Evolutionary conservation across 176 grass and related monocot genomes (phyloP).

Genomic region (Rhynchospora tenuis): DNA sequence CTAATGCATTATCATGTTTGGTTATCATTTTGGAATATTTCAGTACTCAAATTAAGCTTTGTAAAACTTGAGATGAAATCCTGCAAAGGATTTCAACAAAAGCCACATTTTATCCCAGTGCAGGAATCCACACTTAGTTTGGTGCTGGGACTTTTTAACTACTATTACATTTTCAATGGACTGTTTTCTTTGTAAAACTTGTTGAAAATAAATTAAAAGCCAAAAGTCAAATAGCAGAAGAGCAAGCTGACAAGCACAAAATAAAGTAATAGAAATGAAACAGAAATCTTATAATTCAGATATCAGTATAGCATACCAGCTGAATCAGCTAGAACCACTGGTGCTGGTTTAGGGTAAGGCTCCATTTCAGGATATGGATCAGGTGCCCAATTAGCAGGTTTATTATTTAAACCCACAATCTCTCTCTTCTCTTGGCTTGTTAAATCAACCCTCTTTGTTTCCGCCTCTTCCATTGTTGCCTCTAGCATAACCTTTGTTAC

Average conservation of each 20-base stretch:
- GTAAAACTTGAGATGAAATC: background rate
- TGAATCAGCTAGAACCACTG: slow-evolving; percentile 45
- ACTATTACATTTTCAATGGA: background rate
- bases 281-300: background rate
- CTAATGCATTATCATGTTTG: background rate
- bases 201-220: background rate
- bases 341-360: slow-evolving; percentile 34
- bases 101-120: background rate
- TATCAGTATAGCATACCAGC: slow-evolving; percentile 34
- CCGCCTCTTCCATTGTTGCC: slow-evolving; percentile 59
- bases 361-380: slow-evolving; percentile 49
- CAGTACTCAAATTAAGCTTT: background rate
- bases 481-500: slow-evolving; percentile 75
- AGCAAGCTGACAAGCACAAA: slow-evolving; percentile 9
- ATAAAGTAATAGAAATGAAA: background rate
- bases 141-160: background rate
- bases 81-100: background rate
- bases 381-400: slow-evolving; percentile 40
- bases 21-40: background rate
- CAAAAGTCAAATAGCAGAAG: background rate
- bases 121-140: background rate
- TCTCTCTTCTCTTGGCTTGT: slow-evolving; percentile 68
- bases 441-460: slow-evolving; percentile 78
- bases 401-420: slow-evolving; percentile 40
- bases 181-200: background rate